These are phyloP conservation scores for Neofusicoccum sp. DNA, from an alignment of 2,329 filamentous ascomycete species.

Conservation along the genomic window DNA sequence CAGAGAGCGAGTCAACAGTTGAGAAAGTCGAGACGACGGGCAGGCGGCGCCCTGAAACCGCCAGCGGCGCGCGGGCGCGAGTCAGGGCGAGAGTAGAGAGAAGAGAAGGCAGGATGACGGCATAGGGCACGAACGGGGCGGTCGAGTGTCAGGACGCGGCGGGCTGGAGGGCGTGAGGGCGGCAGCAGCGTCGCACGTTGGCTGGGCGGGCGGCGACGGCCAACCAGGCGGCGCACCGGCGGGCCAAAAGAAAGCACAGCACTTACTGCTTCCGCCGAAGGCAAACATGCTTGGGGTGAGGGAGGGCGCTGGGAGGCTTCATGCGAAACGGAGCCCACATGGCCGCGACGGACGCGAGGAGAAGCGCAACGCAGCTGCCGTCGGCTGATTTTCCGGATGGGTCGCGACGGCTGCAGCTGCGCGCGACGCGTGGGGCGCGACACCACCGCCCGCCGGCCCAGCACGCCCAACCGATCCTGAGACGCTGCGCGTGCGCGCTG, in stretches of 20 bases:
- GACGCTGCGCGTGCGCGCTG: slow-evolving; percentile 14
- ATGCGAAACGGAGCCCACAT: slow-evolving; percentile 19
- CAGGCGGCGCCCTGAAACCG: slow-evolving; percentile 11
- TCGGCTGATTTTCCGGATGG: slow-evolving; percentile 18
- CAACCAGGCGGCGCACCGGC: slow-evolving; percentile 10
- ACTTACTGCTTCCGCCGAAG: slow-evolving; percentile 38
- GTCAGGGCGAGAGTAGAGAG: not conserved
- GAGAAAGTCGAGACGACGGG: not conserved
- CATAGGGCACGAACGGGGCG: slow-evolving; percentile 6
- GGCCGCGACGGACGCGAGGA: slow-evolving; percentile 12
- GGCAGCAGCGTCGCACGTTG: slow-evolving; percentile 3
- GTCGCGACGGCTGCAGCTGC: not conserved
- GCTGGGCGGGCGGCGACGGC: not conserved
- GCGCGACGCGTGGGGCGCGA: not conserved
- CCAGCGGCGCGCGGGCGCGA: slow-evolving; percentile 4
- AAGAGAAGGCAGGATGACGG: not conserved
- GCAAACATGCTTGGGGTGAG: slow-evolving; percentile 35
- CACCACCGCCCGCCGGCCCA: not conserved
- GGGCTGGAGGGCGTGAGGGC: not conserved
- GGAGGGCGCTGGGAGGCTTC: slow-evolving; percentile 13
- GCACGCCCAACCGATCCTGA: not conserved
- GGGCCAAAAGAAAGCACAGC: slow-evolving; percentile 9
- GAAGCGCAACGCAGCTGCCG: slow-evolving; percentile 5
- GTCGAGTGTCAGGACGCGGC: not conserved
- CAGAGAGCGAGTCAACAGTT: not conserved